These are phyloP conservation scores for Cryptococcus maquisensis DNA, from an alignment of 1,284 basidiomycete species.

Conservation along the genomic window DNA sequence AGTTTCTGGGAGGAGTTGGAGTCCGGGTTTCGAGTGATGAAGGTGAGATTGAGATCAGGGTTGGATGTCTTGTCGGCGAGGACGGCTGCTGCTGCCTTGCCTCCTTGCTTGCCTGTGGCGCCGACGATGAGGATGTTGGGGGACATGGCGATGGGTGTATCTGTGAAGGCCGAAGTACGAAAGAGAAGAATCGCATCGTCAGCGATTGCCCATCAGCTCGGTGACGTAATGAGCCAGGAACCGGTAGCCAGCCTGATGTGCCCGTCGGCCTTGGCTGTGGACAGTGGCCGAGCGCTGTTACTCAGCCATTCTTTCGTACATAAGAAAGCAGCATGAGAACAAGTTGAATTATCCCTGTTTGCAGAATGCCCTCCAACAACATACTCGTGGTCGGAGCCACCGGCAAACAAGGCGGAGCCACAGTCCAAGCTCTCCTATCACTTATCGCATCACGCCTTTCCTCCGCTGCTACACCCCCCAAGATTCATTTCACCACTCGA, in stretches of 20 bases:
- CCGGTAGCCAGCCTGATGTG: no score
- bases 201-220: no score
- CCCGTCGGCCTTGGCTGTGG: no score
- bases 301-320: no score
- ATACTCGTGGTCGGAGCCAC: constrained; percentile 52
- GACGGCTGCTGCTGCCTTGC: constrained; percentile 44
- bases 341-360: no score
- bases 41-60: constrained; percentile 35
- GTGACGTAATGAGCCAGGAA: no score
- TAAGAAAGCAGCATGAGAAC: no score
- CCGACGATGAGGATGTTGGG: constrained; percentile 48
- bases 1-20: constrained; percentile 41
- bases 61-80: constrained; percentile 13
- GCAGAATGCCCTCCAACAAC: neutral
- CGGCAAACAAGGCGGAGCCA: constrained; percentile 51
- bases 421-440: constrained; percentile 42
- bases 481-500: constrained; percentile 51
- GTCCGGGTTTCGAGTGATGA: constrained; percentile 48
- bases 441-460: constrained; percentile 5
- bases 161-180: no score
- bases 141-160: no score
- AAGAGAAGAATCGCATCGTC: no score
- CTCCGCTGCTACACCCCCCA: no score
- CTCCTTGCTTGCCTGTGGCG: constrained; percentile 53
- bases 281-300: no score